phyloP scores from a whole-genome alignment of 2,329 filamentous ascomycete species.

The Neopestalotiopsis sp. region DNA sequence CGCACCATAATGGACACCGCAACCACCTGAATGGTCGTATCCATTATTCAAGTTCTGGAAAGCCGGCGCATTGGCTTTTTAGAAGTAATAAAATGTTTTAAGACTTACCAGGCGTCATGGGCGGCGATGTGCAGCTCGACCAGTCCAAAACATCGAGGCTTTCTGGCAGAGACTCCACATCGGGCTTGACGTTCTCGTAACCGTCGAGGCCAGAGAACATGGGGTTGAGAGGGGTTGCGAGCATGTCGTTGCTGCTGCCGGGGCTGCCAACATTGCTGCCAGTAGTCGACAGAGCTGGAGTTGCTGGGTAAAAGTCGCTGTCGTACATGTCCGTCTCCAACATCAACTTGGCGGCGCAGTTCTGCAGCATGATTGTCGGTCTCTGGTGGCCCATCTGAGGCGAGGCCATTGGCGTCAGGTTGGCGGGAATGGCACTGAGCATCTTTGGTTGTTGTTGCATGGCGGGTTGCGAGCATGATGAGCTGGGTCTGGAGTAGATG shows the following conservation, averaged over 20 bases:
- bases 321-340: conserved; percentile 78
- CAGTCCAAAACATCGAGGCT: conserved; percentile 77
- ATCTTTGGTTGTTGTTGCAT: conserved; percentile 52
- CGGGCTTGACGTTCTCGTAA: conserved; percentile 71
- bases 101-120: conserved; percentile 86
- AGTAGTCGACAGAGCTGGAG: conserved; percentile 84
- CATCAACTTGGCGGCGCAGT: conserved; percentile 54
- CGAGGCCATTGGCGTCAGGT: conserved; percentile 78
- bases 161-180: conserved; percentile 74
- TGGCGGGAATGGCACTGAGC: conserved; percentile 62
- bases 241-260: conserved; percentile 70
- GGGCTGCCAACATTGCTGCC: conserved; percentile 89
- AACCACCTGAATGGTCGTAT: neutral
- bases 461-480: conserved; percentile 64
- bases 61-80: neutral
- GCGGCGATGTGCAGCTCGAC: conserved; percentile 79
- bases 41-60: neutral
- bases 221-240: conserved; percentile 84
- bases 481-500: conserved; percentile 69
- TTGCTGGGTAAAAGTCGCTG: conserved; percentile 78
- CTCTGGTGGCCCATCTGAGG: conserved; percentile 77
- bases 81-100: conserved; percentile 18
- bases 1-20: conserved; percentile 1
- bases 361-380: conserved; percentile 65
- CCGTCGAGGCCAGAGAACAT: conserved; percentile 76